Evolutionary conservation across 768 basidiomycete genomes (phyloP).

Genomic region (Mrakia blollopis): DNA sequence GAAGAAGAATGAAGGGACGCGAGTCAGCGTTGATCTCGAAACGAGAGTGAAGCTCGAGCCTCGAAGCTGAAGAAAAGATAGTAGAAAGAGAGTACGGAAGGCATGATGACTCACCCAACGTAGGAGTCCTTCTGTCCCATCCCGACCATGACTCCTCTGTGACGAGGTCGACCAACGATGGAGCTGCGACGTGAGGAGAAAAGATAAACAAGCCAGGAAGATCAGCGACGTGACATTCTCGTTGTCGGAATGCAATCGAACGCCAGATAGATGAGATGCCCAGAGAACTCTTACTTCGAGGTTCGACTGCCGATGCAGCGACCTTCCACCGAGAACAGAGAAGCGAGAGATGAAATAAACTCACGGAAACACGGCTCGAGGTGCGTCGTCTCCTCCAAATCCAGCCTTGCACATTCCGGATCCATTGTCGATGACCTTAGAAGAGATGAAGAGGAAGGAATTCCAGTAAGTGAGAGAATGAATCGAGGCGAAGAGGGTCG

Average conservation of each 20-base stretch:
- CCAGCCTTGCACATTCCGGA: constrained; percentile 99
- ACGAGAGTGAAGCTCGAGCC: too few relatives aligned
- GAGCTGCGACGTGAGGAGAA: constrained; percentile 48
- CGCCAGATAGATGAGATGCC: too few relatives aligned
- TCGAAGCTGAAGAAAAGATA: background rate
- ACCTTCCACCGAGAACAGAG: background rate
- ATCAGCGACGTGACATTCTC: background rate
- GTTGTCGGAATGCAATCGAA: background rate
- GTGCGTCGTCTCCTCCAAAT: constrained; percentile 73
- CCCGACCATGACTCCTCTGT: constrained; percentile 93
- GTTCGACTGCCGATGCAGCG: background rate
- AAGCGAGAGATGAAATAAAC: constrained; percentile 43
- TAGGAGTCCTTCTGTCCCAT: constrained; percentile 97
- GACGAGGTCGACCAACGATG: constrained; percentile 89
- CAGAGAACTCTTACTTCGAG: background rate
- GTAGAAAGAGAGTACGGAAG: constrained; percentile 27
- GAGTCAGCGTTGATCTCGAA: background rate
- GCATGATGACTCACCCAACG: constrained; percentile 64
- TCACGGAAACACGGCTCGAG: constrained; percentile 91
- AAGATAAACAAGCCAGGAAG: background rate
- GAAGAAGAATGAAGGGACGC: background rate
- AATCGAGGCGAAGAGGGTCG: background rate
- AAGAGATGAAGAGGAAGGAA: too few relatives aligned
- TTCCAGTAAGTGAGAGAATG: background rate
- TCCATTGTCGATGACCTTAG: constrained; percentile 49